phyloP scores from a whole-genome alignment of 805 yeast species.

The Candida insectorum region DNA sequence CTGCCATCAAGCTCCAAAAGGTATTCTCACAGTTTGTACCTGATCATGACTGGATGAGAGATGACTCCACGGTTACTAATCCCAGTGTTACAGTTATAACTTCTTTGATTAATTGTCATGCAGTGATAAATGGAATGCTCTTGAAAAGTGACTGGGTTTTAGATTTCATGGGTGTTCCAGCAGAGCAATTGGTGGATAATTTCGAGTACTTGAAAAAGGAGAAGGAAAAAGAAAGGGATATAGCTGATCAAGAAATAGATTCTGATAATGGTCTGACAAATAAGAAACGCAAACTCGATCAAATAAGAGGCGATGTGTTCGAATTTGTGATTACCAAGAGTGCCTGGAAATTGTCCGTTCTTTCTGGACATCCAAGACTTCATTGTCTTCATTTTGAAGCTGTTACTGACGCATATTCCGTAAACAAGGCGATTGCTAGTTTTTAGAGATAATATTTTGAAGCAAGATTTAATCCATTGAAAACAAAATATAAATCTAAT shows the following conservation, averaged over 20 bases:
- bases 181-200: constrained; percentile 1
- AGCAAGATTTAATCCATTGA: no score
- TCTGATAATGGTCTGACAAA: constrained; percentile 2
- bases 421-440: constrained; percentile 1
- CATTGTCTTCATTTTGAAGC: constrained; percentile 26
- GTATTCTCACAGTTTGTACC: constrained; percentile 19
- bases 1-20: constrained; percentile 19
- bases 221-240: not conserved
- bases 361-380: constrained; percentile 18
- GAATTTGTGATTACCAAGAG: constrained; percentile 41
- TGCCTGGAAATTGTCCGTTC: constrained; percentile 31
- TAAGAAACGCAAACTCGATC: constrained; percentile 12
- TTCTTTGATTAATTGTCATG: constrained; percentile 24
- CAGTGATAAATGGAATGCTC: constrained; percentile 31
- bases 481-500: no score
- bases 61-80: constrained; percentile 3
- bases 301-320: constrained; percentile 33
- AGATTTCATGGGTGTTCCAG: constrained; percentile 17
- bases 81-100: constrained; percentile 19
- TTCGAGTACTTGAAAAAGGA: not conserved
- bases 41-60: constrained; percentile 12
- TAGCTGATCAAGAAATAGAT: not conserved
- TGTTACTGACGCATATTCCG: constrained; percentile 17
- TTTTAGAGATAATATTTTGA: no score
- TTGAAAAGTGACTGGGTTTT: constrained; percentile 32